Evolutionary conservation across 805 yeast genomes (phyloP).

Genomic region (Saccharomycopsis microspora): DNA sequence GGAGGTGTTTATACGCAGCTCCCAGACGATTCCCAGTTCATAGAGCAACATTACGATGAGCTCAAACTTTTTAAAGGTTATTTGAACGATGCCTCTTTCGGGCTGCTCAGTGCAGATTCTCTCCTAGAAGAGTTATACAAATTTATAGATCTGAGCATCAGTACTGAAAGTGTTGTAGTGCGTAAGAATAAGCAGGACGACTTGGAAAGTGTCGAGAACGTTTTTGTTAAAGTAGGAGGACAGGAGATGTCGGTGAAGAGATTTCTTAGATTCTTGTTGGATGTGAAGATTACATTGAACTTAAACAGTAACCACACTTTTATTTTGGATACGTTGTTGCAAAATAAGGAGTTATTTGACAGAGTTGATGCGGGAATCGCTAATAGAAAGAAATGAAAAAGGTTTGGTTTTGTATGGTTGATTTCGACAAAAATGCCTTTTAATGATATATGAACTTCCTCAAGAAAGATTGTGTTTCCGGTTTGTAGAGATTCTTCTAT

Average conservation of each 20-base stretch:
- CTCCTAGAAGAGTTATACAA: slow-evolving; percentile 29
- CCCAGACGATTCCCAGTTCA: slow-evolving; percentile 42
- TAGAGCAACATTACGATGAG: slow-evolving; percentile 37
- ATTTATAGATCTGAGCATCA: slow-evolving; percentile 22
- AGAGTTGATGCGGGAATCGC: slow-evolving; percentile 24
- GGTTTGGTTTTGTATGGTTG: too few relatives aligned
- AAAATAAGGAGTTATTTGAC: slow-evolving; percentile 37
- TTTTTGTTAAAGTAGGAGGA: slow-evolving; percentile 12
- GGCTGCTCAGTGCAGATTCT: slow-evolving; percentile 29
- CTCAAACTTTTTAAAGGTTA: slow-evolving; percentile 25
- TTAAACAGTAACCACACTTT: slow-evolving; percentile 50
- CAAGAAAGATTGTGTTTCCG: too few relatives aligned
- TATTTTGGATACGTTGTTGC: slow-evolving; percentile 43
- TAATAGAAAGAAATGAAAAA: neutral
- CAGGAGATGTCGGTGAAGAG: slow-evolving; percentile 19
- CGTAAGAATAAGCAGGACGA: neutral
- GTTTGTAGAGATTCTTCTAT: too few relatives aligned
- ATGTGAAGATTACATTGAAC: slow-evolving; percentile 31
- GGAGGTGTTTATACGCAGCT: slow-evolving; percentile 29
- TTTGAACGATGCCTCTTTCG: slow-evolving; percentile 17
- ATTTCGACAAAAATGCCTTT: too few relatives aligned
- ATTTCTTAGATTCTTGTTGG: slow-evolving; percentile 28
- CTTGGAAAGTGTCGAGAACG: slow-evolving; percentile 6
- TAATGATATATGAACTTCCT: too few relatives aligned
- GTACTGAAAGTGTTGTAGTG: neutral